Percentiles rank a stretch among this genome's conserved stretches.
phyloP scores from a whole-genome alignment of 1,284 basidiomycete species.

The Vanrija pseudolonga region DNA sequence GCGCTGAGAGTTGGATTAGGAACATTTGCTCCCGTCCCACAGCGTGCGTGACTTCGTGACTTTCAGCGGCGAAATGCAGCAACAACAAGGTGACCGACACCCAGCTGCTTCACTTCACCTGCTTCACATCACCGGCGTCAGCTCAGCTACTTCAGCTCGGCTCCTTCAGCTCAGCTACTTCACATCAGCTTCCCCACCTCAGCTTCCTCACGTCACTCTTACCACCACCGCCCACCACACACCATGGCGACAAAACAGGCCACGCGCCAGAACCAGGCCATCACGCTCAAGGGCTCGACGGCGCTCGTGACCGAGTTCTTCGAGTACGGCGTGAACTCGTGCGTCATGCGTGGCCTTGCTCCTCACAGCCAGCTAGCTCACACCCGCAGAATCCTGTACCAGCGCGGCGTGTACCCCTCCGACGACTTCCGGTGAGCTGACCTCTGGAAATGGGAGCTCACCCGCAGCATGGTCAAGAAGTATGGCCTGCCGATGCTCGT shows the following conservation, averaged over 20 bases:
- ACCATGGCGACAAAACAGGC: conserved; percentile 49
- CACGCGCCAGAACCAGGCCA: conserved; percentile 52
- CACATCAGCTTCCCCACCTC: no score
- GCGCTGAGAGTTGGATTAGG: no score
- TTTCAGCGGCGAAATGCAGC: background rate
- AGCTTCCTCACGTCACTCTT: background rate
- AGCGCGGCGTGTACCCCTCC: conserved; percentile 92
- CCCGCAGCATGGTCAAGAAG: conserved; percentile 88
- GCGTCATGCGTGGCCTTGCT: conserved; percentile 7
- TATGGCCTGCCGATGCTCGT: conserved; percentile 95
- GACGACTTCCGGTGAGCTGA: conserved; percentile 70
- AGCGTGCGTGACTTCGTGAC: background rate
- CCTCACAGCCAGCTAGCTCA: conserved; percentile 11
- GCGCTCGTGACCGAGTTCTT: conserved; percentile 98
- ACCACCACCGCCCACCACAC: background rate
- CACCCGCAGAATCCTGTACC: conserved; percentile 78
- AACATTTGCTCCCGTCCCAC: background rate
- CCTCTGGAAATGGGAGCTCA: background rate
- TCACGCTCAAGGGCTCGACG: conserved; percentile 93
- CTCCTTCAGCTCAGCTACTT: no score
- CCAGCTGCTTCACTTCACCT: background rate
- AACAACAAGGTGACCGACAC: no score
- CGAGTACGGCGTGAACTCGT: conserved; percentile 95
- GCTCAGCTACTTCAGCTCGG: no score
- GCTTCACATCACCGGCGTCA: background rate